Evolutionary conservation across 306 rosid genomes (phyloP).

Genomic region (Fragaria iinumae): DNA sequence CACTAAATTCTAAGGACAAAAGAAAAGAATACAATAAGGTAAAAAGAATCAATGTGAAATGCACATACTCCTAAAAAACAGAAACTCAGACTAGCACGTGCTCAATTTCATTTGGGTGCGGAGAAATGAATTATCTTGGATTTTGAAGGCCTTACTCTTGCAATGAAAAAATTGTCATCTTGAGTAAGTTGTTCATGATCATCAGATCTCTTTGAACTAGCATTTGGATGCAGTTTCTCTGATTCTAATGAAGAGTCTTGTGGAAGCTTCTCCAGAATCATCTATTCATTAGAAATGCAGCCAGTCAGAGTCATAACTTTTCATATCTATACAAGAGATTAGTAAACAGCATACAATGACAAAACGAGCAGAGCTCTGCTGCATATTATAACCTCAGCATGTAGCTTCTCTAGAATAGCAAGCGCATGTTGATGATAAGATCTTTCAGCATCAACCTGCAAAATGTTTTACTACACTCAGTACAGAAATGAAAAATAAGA

Average conservation of each 20-base stretch:
- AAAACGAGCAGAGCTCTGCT: constrained; percentile 20
- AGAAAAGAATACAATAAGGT: not conserved
- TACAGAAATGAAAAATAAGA: not conserved
- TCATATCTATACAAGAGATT: constrained; percentile 14
- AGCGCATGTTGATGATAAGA: constrained; percentile 73
- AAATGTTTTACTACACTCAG: constrained; percentile 2
- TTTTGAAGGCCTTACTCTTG: constrained; percentile 52
- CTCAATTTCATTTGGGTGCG: constrained; percentile 1
- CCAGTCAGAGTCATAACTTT: constrained; percentile 21
- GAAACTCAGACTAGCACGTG: not conserved
- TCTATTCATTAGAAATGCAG: constrained; percentile 35
- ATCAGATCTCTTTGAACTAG: constrained; percentile 39
- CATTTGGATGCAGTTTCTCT: constrained; percentile 29
- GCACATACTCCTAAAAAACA: not conserved
- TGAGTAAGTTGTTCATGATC: constrained; percentile 32
- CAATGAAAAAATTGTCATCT: constrained; percentile 50
- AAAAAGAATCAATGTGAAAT: not conserved
- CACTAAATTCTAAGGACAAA: not conserved
- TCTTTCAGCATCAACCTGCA: constrained; percentile 86
- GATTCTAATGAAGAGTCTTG: constrained; percentile 44
- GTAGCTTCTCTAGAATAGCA: constrained; percentile 62
- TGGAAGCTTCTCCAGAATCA: constrained; percentile 53
- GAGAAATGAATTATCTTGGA: not conserved
- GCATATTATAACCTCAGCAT: constrained; percentile 59
- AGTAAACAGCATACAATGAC: constrained; percentile 16